A percentile compares a stretch with the other conserved stretches of the same genome.
Evolutionary conservation across 345 rosid genomes (phyloP).

Genomic region (Camelina laxa): DNA sequence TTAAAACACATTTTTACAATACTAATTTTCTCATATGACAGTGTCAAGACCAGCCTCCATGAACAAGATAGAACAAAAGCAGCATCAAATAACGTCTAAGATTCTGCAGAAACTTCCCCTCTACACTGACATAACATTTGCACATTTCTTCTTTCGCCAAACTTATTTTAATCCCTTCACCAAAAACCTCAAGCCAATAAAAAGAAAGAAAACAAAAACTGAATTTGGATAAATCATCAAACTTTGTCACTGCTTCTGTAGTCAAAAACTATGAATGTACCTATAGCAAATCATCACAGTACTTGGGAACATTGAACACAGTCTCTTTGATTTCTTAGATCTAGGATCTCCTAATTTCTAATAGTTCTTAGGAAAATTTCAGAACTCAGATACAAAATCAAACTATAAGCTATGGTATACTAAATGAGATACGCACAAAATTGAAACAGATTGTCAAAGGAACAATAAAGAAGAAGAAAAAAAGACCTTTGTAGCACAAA

Average conservation of each 20-base stretch:
- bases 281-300: conserved; percentile 6
- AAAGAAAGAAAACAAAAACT: neutral
- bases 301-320: neutral
- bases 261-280: conserved; percentile 3
- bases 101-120: conserved; percentile 35
- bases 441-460: neutral
- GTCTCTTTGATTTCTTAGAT: conserved; percentile 25
- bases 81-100: conserved; percentile 37
- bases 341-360: conserved; percentile 14
- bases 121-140: conserved; percentile 33
- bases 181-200: conserved; percentile 17
- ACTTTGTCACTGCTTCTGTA: neutral
- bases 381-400: conserved; percentile 27
- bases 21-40: conserved; percentile 19
- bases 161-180: conserved; percentile 29
- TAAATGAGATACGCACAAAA: neutral
- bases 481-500: conserved; percentile 44
- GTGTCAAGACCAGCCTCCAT: conserved; percentile 44
- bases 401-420: neutral
- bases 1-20: conserved; percentile 50
- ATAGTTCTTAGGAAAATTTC: conserved; percentile 8
- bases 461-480: conserved; percentile 1
- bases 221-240: neutral
- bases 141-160: conserved; percentile 36
- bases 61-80: conserved; percentile 51